phyloP scores from a whole-genome alignment of 371 early-diverging fungal genomes.

The Quaeritorhiza haematococci region DNA sequence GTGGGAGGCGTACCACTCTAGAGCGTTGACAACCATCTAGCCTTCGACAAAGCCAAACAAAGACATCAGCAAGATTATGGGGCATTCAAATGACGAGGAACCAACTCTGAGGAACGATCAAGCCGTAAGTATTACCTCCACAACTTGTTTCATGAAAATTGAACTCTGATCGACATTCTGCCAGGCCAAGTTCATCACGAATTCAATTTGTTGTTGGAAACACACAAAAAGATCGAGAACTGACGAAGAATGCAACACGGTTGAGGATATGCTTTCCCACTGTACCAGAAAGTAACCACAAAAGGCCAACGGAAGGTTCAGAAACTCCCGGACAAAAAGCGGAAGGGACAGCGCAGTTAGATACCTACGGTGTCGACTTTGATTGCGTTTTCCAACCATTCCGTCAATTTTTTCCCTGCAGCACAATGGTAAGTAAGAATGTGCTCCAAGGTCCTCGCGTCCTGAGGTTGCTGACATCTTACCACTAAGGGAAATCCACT shows the following conservation, averaged over 20 bases:
- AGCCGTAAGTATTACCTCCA: slow-evolving; percentile 6
- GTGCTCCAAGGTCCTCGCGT: no score
- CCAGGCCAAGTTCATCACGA: slow-evolving; percentile 31
- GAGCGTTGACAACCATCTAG: no score
- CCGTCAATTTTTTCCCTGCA: slow-evolving; percentile 26
- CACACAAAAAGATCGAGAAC: slow-evolving; percentile 39
- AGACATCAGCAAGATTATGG: no score
- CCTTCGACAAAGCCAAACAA: no score
- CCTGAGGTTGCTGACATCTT: background rate
- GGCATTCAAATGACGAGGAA: no score
- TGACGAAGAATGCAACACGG: slow-evolving; percentile 29
- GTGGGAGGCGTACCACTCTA: no score
- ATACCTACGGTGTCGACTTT: slow-evolving; percentile 25
- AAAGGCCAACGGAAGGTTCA: no score
- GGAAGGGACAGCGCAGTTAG: no score
- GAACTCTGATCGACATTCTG: slow-evolving; percentile 23
- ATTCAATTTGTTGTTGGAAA: slow-evolving; percentile 40
- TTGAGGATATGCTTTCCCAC: slow-evolving; percentile 1
- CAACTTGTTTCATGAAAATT: background rate
- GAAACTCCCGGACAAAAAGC: background rate
- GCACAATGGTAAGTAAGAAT: no score
- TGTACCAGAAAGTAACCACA: slow-evolving; percentile 4
- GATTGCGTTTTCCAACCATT: slow-evolving; percentile 33
- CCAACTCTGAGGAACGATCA: no score
- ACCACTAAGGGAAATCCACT: slow-evolving; percentile 26